Evolutionary conservation across 176 grass and related monocot species (phyloP).

Genomic region (Triticum timopheevii): DNA sequence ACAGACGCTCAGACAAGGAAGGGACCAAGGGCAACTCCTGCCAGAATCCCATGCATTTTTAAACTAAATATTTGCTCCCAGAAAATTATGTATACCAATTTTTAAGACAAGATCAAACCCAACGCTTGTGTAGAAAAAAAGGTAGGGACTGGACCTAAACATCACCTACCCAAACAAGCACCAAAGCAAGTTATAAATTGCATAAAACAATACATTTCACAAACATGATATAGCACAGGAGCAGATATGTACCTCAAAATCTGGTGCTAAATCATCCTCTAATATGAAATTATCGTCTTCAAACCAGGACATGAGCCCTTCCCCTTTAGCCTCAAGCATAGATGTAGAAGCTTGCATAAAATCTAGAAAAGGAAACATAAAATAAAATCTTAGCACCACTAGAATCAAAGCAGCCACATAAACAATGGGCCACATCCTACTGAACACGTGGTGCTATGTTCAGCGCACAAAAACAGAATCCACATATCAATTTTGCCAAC

Average conservation of each 20-base stretch:
- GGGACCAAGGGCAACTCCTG: neutral
- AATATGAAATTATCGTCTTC: conserved; percentile 80
- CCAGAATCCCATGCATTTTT: neutral
- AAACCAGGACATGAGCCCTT: conserved; percentile 60
- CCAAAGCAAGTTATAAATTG: neutral
- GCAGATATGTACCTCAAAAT: conserved; percentile 60
- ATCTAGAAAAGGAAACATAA: conserved; percentile 37
- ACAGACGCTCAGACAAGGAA: neutral
- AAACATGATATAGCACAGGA: neutral
- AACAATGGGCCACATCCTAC: neutral
- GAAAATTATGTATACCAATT: neutral
- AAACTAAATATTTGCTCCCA: neutral
- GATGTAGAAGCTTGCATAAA: conserved; percentile 73
- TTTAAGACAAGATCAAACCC: neutral
- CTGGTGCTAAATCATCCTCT: conserved; percentile 62
- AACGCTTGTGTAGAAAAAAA: neutral
- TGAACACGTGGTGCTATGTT: neutral
- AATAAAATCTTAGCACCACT: neutral
- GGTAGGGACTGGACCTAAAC: neutral
- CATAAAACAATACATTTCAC: neutral
- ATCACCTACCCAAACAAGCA: neutral
- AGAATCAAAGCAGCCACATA: neutral
- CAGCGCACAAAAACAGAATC: neutral
- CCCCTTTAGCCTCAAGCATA: conserved; percentile 71
- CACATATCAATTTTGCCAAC: neutral